Percentiles rank a stretch among this genome's conserved stretches.
These are phyloP conservation scores for Pyropia haitanensis DNA, from an alignment of 23 red algal species.

Conservation along the genomic window DNA sequence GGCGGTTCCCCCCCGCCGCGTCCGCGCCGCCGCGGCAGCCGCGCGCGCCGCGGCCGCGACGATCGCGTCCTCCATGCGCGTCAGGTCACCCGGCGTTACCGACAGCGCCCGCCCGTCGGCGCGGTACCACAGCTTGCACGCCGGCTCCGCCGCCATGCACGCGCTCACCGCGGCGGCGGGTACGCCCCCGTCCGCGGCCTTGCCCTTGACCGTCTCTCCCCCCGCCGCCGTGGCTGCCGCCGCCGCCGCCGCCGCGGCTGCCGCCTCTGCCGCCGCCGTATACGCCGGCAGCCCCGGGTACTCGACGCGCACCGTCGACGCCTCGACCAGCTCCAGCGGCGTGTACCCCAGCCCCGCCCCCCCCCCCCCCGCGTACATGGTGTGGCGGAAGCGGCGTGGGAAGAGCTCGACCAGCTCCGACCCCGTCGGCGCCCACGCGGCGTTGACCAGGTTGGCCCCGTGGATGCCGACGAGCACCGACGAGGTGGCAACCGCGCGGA, in stretches of 20 bases:
- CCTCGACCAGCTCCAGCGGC: neutral
- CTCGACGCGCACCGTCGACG: too few relatives aligned
- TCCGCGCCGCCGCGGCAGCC: too few relatives aligned
- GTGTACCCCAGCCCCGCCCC: neutral
- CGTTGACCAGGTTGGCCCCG: conserved; percentile 7
- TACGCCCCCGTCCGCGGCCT: too few relatives aligned
- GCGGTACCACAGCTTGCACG: conserved; percentile 2
- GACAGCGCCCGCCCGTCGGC: neutral
- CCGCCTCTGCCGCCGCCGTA: too few relatives aligned
- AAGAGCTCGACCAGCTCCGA: conserved; percentile 1
- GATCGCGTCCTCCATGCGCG: neutral
- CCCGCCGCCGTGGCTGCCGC: too few relatives aligned
- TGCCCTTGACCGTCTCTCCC: too few relatives aligned
- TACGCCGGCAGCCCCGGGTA: too few relatives aligned
- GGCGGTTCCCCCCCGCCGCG: too few relatives aligned
- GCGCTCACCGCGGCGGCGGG: neutral
- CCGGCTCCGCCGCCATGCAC: neutral
- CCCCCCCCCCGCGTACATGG: neutral
- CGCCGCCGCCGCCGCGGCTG: too few relatives aligned
- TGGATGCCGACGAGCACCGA: neutral
- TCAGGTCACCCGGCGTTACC: neutral
- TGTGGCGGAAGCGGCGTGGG: neutral
- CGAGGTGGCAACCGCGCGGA: neutral
- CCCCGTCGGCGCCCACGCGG: neutral
- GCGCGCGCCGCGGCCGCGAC: neutral